Evolutionary conservation across 2,329 filamentous ascomycete genomes (phyloP).

Genomic region (Exophiala spinifera): DNA sequence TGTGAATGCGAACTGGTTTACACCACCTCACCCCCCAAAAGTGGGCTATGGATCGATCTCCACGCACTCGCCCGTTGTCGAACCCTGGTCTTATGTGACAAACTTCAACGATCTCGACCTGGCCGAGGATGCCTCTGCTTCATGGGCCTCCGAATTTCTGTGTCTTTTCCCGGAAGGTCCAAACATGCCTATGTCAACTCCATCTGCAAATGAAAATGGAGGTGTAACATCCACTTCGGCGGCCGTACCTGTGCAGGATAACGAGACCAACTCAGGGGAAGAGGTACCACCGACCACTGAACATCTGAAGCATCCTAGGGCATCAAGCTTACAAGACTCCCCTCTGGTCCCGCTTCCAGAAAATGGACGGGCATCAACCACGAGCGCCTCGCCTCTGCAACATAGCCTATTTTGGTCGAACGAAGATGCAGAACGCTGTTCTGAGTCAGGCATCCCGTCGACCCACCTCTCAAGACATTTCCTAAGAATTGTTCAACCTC

Average conservation of each 20-base stretch:
- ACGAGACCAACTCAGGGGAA: background rate
- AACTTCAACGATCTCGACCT: background rate
- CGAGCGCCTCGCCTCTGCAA: too few relatives aligned
- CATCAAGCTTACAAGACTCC: too few relatives aligned
- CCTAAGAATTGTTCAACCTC: background rate
- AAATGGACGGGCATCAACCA: too few relatives aligned
- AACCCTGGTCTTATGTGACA: background rate
- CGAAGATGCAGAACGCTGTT: background rate
- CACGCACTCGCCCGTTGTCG: background rate
- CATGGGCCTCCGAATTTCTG: background rate
- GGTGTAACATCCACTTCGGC: background rate
- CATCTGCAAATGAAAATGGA: too few relatives aligned
- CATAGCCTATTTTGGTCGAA: too few relatives aligned
- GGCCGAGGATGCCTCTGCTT: background rate
- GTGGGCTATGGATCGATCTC: background rate
- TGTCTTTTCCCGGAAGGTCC: conserved; percentile 1
- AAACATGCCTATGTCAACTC: background rate
- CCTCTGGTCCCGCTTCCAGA: too few relatives aligned
- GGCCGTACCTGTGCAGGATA: background rate
- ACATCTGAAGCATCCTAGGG: too few relatives aligned
- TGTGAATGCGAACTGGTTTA: too few relatives aligned
- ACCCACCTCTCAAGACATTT: background rate
- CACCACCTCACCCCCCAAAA: background rate
- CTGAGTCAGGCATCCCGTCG: too few relatives aligned
- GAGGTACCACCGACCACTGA: too few relatives aligned